Conservation (phyloP, 2,329 filamentous ascomycete species). For the Cladophialophora psammophila region DNA sequence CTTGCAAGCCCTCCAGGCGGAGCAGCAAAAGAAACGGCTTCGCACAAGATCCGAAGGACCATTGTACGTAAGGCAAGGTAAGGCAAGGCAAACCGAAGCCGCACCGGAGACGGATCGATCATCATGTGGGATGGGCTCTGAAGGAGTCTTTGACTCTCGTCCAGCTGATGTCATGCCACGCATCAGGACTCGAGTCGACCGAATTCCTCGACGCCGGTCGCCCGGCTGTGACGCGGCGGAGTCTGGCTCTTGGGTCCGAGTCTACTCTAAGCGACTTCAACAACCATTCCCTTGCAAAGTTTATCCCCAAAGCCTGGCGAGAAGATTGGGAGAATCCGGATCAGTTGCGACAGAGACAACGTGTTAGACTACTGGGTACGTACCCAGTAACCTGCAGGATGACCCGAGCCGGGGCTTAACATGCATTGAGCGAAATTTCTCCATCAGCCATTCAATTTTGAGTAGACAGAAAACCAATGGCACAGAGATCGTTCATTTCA, state of each 20-base stretch:
- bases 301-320: not conserved
- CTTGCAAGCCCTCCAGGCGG: not conserved
- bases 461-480: not conserved
- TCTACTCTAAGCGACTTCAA: not conserved
- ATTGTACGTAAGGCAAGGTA: conserved; percentile 7
- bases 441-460: not conserved
- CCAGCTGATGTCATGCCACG: not conserved
- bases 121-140: not conserved
- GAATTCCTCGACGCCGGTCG: not conserved
- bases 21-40: not conserved
- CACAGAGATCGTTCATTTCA: not conserved
- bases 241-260: not conserved
- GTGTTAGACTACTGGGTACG: not conserved
- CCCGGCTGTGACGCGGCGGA: not conserved
- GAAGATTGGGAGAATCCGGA: not conserved
- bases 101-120: not conserved
- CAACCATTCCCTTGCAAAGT: not conserved
- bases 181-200: not conserved
- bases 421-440: conserved; percentile 1
- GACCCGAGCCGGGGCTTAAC: not conserved
- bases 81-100: not conserved
- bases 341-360: conserved; percentile 1
- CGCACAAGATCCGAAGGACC: not conserved
- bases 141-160: not conserved
- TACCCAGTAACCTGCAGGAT: not conserved